Percentiles rank a stretch among this genome's conserved stretches.
phyloP scores from a whole-genome alignment of 2,329 filamentous ascomycete genomes.

The Balansia obtecta region DNA sequence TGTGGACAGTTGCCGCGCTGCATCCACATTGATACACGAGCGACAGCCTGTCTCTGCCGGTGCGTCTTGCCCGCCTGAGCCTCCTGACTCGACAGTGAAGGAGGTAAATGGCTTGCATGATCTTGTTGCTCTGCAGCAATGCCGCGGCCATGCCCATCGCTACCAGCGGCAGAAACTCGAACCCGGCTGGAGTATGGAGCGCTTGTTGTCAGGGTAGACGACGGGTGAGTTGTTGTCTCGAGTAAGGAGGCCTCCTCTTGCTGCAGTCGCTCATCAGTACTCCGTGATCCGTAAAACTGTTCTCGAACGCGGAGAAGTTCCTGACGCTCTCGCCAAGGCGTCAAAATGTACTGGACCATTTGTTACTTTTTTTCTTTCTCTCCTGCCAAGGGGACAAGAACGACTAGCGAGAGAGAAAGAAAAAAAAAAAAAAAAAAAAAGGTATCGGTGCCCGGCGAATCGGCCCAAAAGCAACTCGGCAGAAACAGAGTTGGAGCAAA shows the following conservation, averaged over 20 bases:
- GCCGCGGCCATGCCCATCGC: neutral
- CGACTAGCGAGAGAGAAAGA: no score
- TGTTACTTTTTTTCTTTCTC: no score
- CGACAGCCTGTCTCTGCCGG: slow-evolving; percentile 36
- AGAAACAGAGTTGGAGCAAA: no score
- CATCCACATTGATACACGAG: slow-evolving; percentile 55
- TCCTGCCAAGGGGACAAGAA: no score
- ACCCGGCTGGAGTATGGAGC: neutral
- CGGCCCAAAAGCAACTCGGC: no score
- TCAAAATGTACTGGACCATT: slow-evolving; percentile 62
- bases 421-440: no score
- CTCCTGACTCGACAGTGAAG: neutral
- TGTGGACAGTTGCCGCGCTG: slow-evolving; percentile 64
- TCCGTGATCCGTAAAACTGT: slow-evolving; percentile 42
- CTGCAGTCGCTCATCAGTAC: slow-evolving; percentile 7
- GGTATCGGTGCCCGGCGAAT: no score
- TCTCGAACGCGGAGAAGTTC: slow-evolving; percentile 55
- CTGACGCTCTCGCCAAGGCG: slow-evolving; percentile 54
- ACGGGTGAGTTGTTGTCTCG: neutral
- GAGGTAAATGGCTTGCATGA: slow-evolving; percentile 1
- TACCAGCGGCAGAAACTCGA: neutral
- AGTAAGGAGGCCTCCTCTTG: neutral
- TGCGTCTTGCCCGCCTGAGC: slow-evolving; percentile 5
- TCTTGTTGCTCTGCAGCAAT: neutral
- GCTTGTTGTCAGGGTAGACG: neutral